A percentile compares a stretch with the other conserved stretches of the same genome.
phyloP scores from a whole-genome alignment of 148 eudicot species.

The Polygonum aviculare region DNA sequence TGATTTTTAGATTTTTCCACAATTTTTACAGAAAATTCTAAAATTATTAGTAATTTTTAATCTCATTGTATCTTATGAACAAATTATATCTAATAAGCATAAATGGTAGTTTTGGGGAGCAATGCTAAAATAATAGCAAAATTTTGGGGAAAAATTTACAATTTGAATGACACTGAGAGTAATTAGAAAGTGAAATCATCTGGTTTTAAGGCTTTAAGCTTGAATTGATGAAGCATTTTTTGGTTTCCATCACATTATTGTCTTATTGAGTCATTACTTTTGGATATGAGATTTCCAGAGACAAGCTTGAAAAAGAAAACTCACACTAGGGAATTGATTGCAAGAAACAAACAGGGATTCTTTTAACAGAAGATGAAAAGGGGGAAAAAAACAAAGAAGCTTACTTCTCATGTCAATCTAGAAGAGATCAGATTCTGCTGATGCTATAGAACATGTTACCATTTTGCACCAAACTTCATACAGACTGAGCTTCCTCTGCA shows the following conservation, averaged over 20 bases:
- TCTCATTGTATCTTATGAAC: too few species aligned
- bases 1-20: background rate
- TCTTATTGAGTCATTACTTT: background rate
- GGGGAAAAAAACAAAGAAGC: background rate
- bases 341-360: background rate
- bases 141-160: too few species aligned
- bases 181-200: background rate
- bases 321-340: background rate
- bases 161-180: too few species aligned
- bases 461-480: constrained; percentile 2
- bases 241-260: background rate
- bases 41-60: too few species aligned
- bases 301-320: background rate
- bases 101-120: too few species aligned
- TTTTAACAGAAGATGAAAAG: background rate
- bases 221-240: background rate
- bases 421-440: background rate
- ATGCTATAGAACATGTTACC: background rate
- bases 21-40: background rate
- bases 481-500: background rate
- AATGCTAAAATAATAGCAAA: too few species aligned
- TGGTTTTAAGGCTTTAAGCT: background rate
- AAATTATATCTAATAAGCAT: too few species aligned
- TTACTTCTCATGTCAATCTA: background rate
- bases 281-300: background rate